Conservation (phyloP, 1,284 basidiomycete species). For the Vanrija sp. region DNA sequence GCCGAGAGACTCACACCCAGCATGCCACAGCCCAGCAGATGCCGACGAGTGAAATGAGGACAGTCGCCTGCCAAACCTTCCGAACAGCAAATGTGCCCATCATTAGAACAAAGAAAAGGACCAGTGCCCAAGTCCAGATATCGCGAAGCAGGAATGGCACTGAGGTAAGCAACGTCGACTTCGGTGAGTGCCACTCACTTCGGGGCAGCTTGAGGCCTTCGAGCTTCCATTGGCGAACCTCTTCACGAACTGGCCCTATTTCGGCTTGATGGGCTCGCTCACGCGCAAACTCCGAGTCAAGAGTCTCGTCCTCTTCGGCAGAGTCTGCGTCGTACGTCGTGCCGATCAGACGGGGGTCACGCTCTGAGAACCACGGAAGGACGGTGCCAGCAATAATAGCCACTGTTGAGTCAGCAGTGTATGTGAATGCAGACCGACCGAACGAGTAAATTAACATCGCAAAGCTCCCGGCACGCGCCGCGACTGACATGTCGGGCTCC, state of each 20-base stretch:
- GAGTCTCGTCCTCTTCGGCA: conserved; percentile 51
- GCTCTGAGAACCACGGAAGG: conserved; percentile 73
- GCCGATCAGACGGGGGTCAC: conserved; percentile 67
- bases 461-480: conserved; percentile 79
- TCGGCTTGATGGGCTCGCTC: conserved; percentile 59
- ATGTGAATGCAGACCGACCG: conserved; percentile 52
- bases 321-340: conserved; percentile 49
- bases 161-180: conserved; percentile 12
- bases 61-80: conserved; percentile 71
- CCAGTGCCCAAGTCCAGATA: conserved; percentile 81
- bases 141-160: conserved; percentile 83
- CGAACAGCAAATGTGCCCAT: conserved; percentile 77
- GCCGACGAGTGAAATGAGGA: conserved; percentile 76
- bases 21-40: conserved; percentile 93
- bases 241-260: conserved; percentile 60
- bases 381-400: conserved; percentile 77
- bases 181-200: conserved; percentile 41
- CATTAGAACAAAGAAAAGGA: conserved; percentile 73
- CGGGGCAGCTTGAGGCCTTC: conserved; percentile 75
- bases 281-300: conserved; percentile 51
- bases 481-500: conserved; percentile 72
- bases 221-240: conserved; percentile 73
- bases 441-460: conserved; percentile 88
- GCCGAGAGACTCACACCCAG: conserved; percentile 60
- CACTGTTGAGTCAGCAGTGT: conserved; percentile 53